phyloP scores from a whole-genome alignment of 129 eudicot genomes.

The Solidago caesia region DNA sequence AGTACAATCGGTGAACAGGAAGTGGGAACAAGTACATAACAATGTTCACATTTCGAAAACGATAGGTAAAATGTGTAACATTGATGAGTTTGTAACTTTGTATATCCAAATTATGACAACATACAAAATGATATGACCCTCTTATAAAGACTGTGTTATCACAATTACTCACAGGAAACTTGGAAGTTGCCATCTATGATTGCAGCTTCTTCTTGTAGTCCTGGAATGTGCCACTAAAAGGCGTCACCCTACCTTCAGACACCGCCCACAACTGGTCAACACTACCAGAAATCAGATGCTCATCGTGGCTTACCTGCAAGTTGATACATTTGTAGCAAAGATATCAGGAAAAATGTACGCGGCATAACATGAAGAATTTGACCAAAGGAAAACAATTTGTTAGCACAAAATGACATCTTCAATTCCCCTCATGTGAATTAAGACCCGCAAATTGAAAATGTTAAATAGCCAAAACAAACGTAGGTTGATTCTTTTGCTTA shows the following conservation, averaged over 20 bases:
- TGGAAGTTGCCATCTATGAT: constrained; percentile 15
- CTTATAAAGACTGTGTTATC: constrained; percentile 6
- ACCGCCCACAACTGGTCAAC: constrained; percentile 98
- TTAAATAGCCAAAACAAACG: neutral
- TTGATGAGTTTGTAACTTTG: neutral
- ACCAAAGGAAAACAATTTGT: neutral
- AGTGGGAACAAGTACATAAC: constrained; percentile 6
- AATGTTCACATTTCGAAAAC: neutral
- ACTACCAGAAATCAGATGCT: constrained; percentile 92
- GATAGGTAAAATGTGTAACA: neutral
- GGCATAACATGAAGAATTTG: neutral
- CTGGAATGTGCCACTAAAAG: constrained; percentile 82
- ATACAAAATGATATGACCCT: constrained; percentile 8
- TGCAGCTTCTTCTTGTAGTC: constrained; percentile 93
- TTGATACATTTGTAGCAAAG: constrained; percentile 5
- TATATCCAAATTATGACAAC: constrained; percentile 16
- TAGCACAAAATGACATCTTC: neutral
- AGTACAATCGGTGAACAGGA: neutral
- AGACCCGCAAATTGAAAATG: neutral
- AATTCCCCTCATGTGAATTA: neutral
- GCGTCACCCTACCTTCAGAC: constrained; percentile 75
- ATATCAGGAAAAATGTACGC: neutral
- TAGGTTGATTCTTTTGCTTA: neutral
- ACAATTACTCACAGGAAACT: neutral
- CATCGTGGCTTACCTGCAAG: constrained; percentile 96